phyloP scores from a whole-genome alignment of 306 rosid genomes.

The Urtica urens region DNA sequence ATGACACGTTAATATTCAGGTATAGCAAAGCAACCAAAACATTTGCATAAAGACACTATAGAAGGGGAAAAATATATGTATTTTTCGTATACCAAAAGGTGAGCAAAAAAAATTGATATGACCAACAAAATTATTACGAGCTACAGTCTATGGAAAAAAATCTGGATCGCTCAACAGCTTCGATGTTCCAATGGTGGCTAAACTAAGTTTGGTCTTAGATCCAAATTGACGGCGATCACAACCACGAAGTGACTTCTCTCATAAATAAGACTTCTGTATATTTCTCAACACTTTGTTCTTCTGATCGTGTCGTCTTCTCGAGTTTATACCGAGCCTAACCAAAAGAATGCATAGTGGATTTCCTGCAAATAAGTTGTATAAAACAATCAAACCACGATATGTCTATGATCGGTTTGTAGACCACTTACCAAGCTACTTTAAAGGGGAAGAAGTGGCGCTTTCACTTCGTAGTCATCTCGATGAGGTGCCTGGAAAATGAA shows the following conservation, averaged over 20 bases:
- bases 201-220: background rate
- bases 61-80: background rate
- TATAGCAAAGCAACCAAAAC: background rate
- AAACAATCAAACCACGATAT: background rate
- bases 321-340: background rate
- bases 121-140: background rate
- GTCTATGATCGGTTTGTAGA: too few relatives aligned
- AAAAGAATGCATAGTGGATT: background rate
- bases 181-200: background rate
- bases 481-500: conserved; percentile 57
- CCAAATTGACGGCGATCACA: background rate
- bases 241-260: background rate
- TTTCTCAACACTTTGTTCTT: background rate
- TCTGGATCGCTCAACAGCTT: background rate
- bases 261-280: background rate
- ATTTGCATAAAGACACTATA: background rate
- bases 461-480: conserved; percentile 63
- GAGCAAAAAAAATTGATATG: conserved; percentile 7
- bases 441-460: conserved; percentile 86
- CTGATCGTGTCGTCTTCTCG: background rate
- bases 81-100: background rate
- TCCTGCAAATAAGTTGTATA: background rate
- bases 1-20: conserved; percentile 2
- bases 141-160: conserved; percentile 4
- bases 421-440: conserved; percentile 24